Evolutionary conservation across 2,329 filamentous ascomycete species (phyloP), one percentile per base, ranked within the genome.

Genomic region (Diaporthe nobilis): DNA sequence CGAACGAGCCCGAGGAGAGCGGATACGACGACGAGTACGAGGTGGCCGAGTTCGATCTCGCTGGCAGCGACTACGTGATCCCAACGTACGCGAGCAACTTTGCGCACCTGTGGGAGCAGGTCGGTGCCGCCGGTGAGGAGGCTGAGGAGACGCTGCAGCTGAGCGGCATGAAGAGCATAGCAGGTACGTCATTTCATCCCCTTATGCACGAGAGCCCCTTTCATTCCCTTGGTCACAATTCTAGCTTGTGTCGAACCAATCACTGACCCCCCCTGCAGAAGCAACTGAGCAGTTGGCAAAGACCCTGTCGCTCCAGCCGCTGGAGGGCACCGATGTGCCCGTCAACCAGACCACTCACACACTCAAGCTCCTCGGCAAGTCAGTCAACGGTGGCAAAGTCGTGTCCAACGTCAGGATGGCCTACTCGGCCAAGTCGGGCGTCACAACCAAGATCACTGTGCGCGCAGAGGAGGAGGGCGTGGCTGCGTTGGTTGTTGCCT

Each of bases 1-100:
- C 95, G n/a, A 92, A 92, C 79, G 95, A 98, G 85, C 94, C 96
- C 0, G 97, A 99, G 84, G 95, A 98, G 22, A 90, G 87, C 63
- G 97, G 97, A 61, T 98, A 98, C 84, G 96, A 98, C 72, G 97
- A 99, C 82, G 97, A 99, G 86, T 99, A 99, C 83, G 95, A 98
- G 86, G 94, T 98, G 76, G 95, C 97, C 77, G 95, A 98, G 82
- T 92, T 98, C 77, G 96, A 98, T 77, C 91, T 99, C 77, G 90
- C 92, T 25, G 97, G 96, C 75, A 95, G 95, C 79, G 97, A 99
- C 85, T 99, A 98, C 85, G 92, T 99, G 77, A 90, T 98, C 65
- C 97, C 97, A 28, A 93, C 95, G 2, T 99, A 98, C 84, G 96
- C 96, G 25, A 94, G 96, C 83, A 98, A 95, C 88, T 99, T 98